phyloP scores from a whole-genome alignment of 352 stramenopile species.

The Phytophthora melonis region DNA sequence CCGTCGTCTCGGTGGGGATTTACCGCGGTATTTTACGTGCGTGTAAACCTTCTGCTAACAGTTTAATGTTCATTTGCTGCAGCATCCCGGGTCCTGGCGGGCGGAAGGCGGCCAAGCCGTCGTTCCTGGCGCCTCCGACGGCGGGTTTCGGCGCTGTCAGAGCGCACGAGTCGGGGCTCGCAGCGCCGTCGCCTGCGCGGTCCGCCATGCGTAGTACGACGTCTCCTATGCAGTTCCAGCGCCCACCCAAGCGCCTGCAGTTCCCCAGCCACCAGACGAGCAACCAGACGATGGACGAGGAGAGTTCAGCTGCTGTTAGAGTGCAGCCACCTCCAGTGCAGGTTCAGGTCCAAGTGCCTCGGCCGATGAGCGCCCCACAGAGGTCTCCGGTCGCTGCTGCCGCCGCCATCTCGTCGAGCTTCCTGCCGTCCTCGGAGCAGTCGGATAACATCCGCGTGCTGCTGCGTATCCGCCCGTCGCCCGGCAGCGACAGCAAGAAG shows the following conservation, averaged over 20 bases:
- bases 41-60: background rate
- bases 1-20: slow-evolving; percentile 40
- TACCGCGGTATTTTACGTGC: background rate
- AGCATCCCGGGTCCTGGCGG: slow-evolving; percentile 37
- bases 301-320: background rate
- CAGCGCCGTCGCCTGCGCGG: background rate
- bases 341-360: slow-evolving; percentile 5
- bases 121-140: slow-evolving; percentile 33
- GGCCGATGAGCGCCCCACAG: background rate
- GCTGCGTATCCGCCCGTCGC: slow-evolving; percentile 59
- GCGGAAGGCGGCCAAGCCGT: slow-evolving; percentile 28
- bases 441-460: slow-evolving; percentile 80
- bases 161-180: slow-evolving; percentile 13
- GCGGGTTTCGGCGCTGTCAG: slow-evolving; percentile 15
- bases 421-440: slow-evolving; percentile 16
- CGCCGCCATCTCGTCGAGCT: slow-evolving; percentile 7
- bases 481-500: slow-evolving; percentile 40
- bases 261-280: slow-evolving; percentile 16
- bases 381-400: background rate
- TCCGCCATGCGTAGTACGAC: background rate
- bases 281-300: slow-evolving; percentile 27
- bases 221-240: slow-evolving; percentile 27
- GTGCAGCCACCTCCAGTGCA: background rate
- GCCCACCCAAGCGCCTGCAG: slow-evolving; percentile 33
- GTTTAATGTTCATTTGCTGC: background rate